A percentile compares a stretch with the other conserved stretches of the same genome.
These are phyloP conservation scores for Linnemannia schmuckeri DNA, from an alignment of 192 early-diverging fungal species.

Conservation along the genomic window DNA sequence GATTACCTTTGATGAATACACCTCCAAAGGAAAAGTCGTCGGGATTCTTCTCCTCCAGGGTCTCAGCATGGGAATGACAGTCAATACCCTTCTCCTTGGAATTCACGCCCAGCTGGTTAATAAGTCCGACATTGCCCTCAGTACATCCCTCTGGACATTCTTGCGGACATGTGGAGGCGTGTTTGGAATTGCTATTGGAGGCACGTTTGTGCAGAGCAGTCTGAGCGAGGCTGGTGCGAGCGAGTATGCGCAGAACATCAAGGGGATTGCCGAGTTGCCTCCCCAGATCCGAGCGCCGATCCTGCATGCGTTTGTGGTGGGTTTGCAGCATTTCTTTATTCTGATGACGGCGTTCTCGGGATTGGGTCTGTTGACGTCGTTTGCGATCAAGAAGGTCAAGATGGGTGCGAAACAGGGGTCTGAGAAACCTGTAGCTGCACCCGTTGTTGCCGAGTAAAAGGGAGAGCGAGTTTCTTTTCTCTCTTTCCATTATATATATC, in stretches of 20 bases:
- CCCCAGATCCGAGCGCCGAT: constrained; percentile 53
- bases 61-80: constrained; percentile 41
- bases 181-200: constrained; percentile 74
- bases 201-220: constrained; percentile 62
- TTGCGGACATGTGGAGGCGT: constrained; percentile 59
- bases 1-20: constrained; percentile 48
- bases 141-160: constrained; percentile 60
- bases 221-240: constrained; percentile 30
- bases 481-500: background rate
- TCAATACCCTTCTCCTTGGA: constrained; percentile 42
- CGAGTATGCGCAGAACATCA: constrained; percentile 49
- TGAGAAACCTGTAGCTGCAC: background rate
- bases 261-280: constrained; percentile 39
- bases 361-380: constrained; percentile 58
- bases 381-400: constrained; percentile 61
- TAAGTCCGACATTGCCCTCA: constrained; percentile 43
- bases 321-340: constrained; percentile 67
- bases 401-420: constrained; percentile 30
- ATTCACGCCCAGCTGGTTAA: constrained; percentile 45
- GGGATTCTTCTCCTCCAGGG: constrained; percentile 26
- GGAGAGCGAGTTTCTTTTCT: background rate
- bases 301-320: constrained; percentile 66
- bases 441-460: constrained; percentile 27
- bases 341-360: constrained; percentile 64
- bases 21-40: constrained; percentile 27